Percentiles rank a stretch among this genome's conserved stretches.
These are phyloP conservation scores for Suillus cothurnatus DNA, from an alignment of 768 basidiomycete genomes.

Conservation along the genomic window DNA sequence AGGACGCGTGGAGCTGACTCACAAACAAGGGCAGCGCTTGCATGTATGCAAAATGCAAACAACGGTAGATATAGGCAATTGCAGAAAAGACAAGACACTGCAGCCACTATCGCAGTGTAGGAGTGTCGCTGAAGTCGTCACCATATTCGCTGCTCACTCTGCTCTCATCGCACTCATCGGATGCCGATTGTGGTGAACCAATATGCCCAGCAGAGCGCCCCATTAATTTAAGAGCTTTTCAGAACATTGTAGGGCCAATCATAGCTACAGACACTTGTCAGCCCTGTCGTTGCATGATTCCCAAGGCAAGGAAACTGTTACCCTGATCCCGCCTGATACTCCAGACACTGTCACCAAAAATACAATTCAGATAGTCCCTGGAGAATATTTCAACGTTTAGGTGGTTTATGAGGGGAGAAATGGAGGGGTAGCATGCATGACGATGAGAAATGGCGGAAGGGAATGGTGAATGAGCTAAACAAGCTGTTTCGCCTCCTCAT, in stretches of 20 bases:
- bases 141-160: neutral
- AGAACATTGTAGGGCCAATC: neutral
- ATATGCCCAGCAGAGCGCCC: neutral
- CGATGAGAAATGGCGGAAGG: constrained; percentile 33
- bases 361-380: neutral
- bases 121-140: constrained; percentile 7
- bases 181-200: constrained; percentile 17
- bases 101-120: constrained; percentile 2
- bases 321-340: constrained; percentile 23
- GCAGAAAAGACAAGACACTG: neutral
- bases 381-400: neutral
- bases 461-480: constrained; percentile 33
- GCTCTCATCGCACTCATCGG: constrained; percentile 26
- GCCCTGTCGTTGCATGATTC: constrained; percentile 10
- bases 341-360: neutral
- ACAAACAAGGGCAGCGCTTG: constrained; percentile 5
- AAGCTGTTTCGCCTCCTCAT: constrained; percentile 33
- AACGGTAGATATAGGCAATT: neutral
- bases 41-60: constrained; percentile 8
- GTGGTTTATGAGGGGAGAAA: constrained; percentile 15
- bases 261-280: constrained; percentile 13
- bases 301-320: constrained; percentile 24
- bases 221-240: constrained; percentile 4
- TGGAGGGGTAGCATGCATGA: constrained; percentile 18
- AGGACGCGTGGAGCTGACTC: constrained; percentile 12